These are phyloP conservation scores for Fusarium floridanum DNA, from an alignment of 2,329 filamentous ascomycete genomes.

Conservation along the genomic window DNA sequence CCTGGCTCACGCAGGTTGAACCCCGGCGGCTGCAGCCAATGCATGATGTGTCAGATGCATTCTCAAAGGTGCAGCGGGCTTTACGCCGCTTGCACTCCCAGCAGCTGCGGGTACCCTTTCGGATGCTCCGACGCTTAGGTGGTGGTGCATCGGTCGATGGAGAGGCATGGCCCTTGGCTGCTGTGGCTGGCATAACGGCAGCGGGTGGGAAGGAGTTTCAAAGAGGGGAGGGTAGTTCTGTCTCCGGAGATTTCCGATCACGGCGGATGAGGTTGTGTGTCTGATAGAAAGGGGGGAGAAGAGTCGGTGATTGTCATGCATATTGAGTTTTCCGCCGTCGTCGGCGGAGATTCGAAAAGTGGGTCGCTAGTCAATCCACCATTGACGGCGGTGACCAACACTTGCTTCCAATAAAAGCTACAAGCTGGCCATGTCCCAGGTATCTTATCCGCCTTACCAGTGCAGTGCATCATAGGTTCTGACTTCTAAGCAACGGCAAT, in stretches of 20 bases:
- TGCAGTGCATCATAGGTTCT: background rate
- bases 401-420: background rate
- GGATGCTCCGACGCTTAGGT: constrained; percentile 22
- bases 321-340: background rate
- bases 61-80: constrained; percentile 18
- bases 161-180: background rate
- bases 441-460: background rate
- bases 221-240: background rate
- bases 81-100: constrained; percentile 30
- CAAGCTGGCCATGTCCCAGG: background rate
- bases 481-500: background rate
- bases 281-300: background rate
- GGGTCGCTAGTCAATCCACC: background rate
- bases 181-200: background rate
- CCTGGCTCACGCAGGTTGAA: constrained; percentile 20
- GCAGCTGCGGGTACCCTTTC: constrained; percentile 29
- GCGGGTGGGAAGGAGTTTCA: background rate
- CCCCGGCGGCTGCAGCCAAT: constrained; percentile 11
- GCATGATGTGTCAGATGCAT: constrained; percentile 5
- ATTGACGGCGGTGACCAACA: background rate
- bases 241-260: background rate
- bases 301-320: background rate
- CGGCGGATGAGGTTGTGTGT: background rate
- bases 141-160: background rate
- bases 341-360: background rate